A percentile compares a stretch with the other conserved stretches of the same genome.
These are phyloP conservation scores for Ceratocystis papillata DNA, from an alignment of 2,329 filamentous ascomycete species.

Conservation along the genomic window DNA sequence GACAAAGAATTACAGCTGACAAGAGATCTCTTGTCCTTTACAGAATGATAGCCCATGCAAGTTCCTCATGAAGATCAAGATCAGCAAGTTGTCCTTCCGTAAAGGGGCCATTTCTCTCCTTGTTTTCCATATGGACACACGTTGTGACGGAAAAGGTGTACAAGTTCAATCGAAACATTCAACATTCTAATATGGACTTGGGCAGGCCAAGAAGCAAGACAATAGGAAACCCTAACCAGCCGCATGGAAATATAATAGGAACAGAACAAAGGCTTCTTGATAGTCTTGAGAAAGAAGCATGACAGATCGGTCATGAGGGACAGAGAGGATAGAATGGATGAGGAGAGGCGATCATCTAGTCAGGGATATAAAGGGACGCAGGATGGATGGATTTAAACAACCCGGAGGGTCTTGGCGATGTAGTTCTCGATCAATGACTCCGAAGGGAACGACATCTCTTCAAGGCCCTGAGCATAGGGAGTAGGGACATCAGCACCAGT, in stretches of 20 bases:
- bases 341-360: not conserved
- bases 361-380: not conserved
- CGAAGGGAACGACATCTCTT: constrained; percentile 91
- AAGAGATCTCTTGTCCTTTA: not conserved
- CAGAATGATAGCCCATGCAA: too few relatives aligned
- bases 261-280: constrained; percentile 14
- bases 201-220: constrained; percentile 10
- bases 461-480: constrained; percentile 83
- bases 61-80: too few relatives aligned
- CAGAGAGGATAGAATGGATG: not conserved
- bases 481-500: constrained; percentile 97
- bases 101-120: too few relatives aligned
- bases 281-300: not conserved
- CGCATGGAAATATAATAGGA: constrained; percentile 18
- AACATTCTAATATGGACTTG: constrained; percentile 19
- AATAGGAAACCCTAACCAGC: constrained; percentile 17
- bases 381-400: constrained; percentile 40
- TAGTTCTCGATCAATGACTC: constrained; percentile 80
- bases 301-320: constrained; percentile 6
- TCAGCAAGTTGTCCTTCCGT: too few relatives aligned
- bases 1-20: not conserved
- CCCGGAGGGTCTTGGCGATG: constrained; percentile 74
- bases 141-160: not conserved
- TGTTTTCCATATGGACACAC: too few relatives aligned
- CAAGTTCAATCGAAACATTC: constrained; percentile 6